Conservation (phyloP, 2,329 filamentous ascomycete species). For the Myriosclerotinia duriaeana region DNA sequence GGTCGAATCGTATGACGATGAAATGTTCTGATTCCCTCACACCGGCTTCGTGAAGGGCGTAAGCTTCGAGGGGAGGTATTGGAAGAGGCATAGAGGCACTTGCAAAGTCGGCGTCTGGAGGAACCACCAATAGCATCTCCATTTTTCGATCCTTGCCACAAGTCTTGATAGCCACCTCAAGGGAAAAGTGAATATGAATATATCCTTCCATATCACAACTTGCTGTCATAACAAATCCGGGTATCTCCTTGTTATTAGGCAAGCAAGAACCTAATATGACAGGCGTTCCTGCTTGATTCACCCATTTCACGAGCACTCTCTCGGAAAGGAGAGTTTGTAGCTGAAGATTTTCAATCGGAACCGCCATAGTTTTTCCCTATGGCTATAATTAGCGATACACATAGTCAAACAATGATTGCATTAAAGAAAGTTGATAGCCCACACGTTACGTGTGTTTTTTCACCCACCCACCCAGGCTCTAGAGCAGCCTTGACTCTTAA, state of each 20-base stretch:
- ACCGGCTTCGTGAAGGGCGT: neutral
- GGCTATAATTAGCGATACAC: neutral
- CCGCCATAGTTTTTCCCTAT: neutral
- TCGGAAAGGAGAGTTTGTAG: neutral
- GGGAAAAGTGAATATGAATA: neutral
- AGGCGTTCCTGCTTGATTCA: neutral
- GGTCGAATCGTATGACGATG: neutral
- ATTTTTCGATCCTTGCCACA: neutral
- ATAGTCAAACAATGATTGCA: neutral
- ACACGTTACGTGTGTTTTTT: constrained; percentile 14
- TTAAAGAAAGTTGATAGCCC: neutral
- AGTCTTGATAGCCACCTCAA: neutral
- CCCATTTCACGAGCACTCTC: neutral
- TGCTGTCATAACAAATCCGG: neutral
- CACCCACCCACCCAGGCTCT: constrained; percentile 12
- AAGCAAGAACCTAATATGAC: neutral
- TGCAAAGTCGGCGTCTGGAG: neutral
- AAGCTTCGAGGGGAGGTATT: neutral
- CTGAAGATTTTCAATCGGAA: neutral
- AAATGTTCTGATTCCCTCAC: neutral
- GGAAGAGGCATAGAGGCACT: neutral
- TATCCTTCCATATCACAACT: neutral
- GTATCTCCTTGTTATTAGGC: neutral
- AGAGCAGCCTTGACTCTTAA: constrained; percentile 3
- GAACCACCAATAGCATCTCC: neutral